Evolutionary conservation across 2,329 filamentous ascomycete species (phyloP).

Genomic region (Botrytis tulipae): DNA sequence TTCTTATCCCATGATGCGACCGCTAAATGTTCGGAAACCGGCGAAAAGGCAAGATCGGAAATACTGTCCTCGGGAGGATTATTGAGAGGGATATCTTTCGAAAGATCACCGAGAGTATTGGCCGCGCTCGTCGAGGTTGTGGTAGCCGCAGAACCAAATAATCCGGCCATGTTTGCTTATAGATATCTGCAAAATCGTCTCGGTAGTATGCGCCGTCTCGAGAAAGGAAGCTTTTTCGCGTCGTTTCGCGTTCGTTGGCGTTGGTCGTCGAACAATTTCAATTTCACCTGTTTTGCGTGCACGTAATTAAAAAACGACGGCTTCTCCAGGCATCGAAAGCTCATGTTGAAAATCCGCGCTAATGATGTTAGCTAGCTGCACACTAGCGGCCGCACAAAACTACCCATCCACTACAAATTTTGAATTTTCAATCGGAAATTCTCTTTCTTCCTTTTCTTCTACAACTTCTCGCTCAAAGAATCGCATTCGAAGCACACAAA

Average conservation of each 20-base stretch:
- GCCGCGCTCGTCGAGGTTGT: constrained; percentile 48
- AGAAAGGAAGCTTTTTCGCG: constrained; percentile 8
- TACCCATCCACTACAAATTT: constrained; percentile 18
- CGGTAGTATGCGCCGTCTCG: constrained; percentile 1
- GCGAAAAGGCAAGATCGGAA: constrained; percentile 81
- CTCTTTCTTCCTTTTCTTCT: constrained; percentile 37
- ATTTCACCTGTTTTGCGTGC: constrained; percentile 15
- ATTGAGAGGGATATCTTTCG: constrained; percentile 77
- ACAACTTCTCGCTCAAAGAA: constrained; percentile 94
- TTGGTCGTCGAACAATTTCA: constrained; percentile 5
- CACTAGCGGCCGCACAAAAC: constrained; percentile 16
- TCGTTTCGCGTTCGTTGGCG: constrained; percentile 10
- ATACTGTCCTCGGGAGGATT: constrained; percentile 85
- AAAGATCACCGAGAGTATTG: constrained; percentile 85
- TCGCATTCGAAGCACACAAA: constrained; percentile 99
- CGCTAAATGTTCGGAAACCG: constrained; percentile 75
- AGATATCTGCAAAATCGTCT: background rate
- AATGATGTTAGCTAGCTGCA: background rate
- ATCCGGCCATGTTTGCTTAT: constrained; percentile 56
- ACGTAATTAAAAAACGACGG: constrained; percentile 18
- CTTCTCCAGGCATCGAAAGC: constrained; percentile 6
- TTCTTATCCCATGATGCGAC: constrained; percentile 98
- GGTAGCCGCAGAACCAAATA: constrained; percentile 54
- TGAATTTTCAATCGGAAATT: background rate
- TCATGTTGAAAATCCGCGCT: constrained; percentile 13